Conservation (phyloP, 2,329 filamentous ascomycete species). For the Fusarium tjaetaba region DNA sequence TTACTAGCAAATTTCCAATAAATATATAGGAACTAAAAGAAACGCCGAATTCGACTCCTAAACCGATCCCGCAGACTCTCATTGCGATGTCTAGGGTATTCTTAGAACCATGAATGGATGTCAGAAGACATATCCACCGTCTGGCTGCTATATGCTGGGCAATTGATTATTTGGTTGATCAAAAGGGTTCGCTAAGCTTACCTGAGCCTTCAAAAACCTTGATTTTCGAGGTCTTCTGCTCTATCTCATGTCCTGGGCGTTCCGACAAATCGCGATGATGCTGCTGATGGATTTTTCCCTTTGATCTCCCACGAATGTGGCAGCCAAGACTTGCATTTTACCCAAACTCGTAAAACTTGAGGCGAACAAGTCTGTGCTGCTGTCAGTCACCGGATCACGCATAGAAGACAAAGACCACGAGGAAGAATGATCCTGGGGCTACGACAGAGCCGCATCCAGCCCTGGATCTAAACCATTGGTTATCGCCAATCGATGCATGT, state of each 20-base stretch:
- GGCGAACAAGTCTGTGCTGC: neutral
- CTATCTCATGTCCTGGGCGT: neutral
- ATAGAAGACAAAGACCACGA: neutral
- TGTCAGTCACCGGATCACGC: neutral
- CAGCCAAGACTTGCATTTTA: neutral
- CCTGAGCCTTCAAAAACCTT: neutral
- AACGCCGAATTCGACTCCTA: neutral
- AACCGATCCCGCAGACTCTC: neutral
- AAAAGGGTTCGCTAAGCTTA: neutral
- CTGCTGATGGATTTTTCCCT: neutral
- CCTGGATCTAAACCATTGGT: neutral
- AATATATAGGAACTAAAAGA: neutral
- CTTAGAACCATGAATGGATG: neutral
- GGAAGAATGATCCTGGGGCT: neutral
- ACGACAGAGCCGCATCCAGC: neutral
- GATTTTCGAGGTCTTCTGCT: neutral
- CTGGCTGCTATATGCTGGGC: neutral
- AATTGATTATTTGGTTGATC: too few species aligned
- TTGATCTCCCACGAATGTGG: neutral
- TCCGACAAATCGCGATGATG: neutral
- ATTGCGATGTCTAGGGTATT: neutral
- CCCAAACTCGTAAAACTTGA: neutral
- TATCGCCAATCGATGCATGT: neutral
- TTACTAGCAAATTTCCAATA: neutral
- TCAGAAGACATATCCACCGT: neutral